These are phyloP conservation scores for Pseudisothecium myosuroides DNA, from an alignment of 225 moss, liverwort and hornwort species.

Conservation along the genomic window DNA sequence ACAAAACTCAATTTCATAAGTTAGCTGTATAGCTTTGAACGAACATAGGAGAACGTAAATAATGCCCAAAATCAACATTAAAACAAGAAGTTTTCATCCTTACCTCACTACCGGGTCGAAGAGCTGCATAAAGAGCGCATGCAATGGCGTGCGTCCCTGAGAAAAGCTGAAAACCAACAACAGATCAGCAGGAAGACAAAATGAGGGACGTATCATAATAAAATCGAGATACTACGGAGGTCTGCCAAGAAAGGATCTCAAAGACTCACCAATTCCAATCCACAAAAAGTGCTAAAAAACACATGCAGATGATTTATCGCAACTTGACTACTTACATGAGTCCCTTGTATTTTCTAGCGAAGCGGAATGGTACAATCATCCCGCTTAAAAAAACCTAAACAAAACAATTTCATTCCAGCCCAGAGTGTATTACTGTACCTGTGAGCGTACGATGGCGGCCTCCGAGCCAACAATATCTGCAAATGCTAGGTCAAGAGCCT, in stretches of 20 bases:
- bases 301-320: not conserved
- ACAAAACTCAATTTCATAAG: not conserved
- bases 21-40: not conserved
- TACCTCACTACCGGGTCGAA: conserved; percentile 92
- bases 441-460: conserved; percentile 84
- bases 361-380: not conserved
- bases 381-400: not conserved
- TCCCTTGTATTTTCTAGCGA: not conserved
- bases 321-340: not conserved
- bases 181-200: not conserved
- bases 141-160: conserved; percentile 99
- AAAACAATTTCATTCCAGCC: not conserved
- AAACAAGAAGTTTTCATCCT: not conserved
- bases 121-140: conserved; percentile 76
- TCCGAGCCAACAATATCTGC: conserved; percentile 82
- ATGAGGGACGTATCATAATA: not conserved
- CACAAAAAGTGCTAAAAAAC: not conserved
- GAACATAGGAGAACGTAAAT: not conserved
- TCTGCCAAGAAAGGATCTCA: not conserved
- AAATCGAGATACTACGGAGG: not conserved
- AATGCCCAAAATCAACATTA: not conserved
- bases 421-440: conserved; percentile 24
- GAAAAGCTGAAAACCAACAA: conserved; percentile 50
- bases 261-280: not conserved
- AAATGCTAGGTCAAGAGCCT: conserved; percentile 80